Conservation (phyloP, 768 basidiomycete species). For the Psilocybe azurescens region DNA sequence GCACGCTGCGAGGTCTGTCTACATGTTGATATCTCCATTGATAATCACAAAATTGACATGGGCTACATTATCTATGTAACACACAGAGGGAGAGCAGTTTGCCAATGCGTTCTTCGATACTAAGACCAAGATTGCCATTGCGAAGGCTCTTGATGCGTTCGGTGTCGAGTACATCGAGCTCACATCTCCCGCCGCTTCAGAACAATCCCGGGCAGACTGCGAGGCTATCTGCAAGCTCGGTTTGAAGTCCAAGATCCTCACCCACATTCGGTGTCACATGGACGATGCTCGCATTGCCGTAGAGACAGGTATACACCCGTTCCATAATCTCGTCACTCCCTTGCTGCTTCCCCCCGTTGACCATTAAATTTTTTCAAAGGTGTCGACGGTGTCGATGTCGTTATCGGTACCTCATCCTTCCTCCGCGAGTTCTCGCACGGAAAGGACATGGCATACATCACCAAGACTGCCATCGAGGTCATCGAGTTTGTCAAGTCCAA, state of each 20-base stretch:
- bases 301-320: slow-evolving; percentile 75
- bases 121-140: slow-evolving; percentile 99
- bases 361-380: slow-evolving; percentile 47
- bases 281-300: slow-evolving; percentile 98
- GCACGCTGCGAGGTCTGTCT: slow-evolving; percentile 85
- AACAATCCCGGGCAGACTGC: slow-evolving; percentile 93
- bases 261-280: slow-evolving; percentile 99
- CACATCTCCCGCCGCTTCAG: slow-evolving; percentile 96
- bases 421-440: slow-evolving; percentile 99
- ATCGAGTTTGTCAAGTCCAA: slow-evolving; percentile 99
- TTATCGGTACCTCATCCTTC: slow-evolving; percentile 99
- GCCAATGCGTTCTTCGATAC: slow-evolving; percentile 99
- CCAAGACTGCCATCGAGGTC: slow-evolving; percentile 98
- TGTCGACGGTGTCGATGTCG: slow-evolving; percentile 98
- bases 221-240: slow-evolving; percentile 99
- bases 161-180: slow-evolving; percentile 99
- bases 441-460: slow-evolving; percentile 99
- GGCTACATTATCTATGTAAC: slow-evolving; percentile 15
- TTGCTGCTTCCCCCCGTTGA: not conserved
- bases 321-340: not conserved
- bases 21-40: slow-evolving; percentile 10
- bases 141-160: slow-evolving; percentile 96
- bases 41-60: slow-evolving; percentile 12
- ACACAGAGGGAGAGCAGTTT: slow-evolving; percentile 96
- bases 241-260: slow-evolving; percentile 94